Evolutionary conservation across 306 rosid genomes (phyloP).

Genomic region (Carpinus viminea): DNA sequence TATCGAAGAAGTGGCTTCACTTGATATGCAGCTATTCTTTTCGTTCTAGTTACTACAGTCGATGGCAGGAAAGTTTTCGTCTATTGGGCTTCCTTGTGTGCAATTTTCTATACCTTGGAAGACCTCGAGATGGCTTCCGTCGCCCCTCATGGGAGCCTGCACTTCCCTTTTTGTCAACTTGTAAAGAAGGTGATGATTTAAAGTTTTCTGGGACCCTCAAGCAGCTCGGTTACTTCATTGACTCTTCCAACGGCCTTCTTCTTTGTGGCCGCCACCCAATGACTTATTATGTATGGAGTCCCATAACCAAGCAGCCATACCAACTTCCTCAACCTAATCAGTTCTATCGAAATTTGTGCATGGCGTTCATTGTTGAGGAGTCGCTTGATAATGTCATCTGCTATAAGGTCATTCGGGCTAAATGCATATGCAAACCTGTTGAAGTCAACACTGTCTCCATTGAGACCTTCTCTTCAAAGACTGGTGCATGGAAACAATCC

Average conservation of each 20-base stretch:
- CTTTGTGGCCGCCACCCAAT: conserved; percentile 74
- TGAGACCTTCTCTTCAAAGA: conserved; percentile 75
- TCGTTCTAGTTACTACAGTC: conserved; percentile 39
- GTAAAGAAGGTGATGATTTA: conserved; percentile 77
- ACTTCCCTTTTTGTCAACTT: conserved; percentile 64
- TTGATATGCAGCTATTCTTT: conserved; percentile 57
- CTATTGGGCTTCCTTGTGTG: conserved; percentile 72
- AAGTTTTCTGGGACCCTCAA: conserved; percentile 51
- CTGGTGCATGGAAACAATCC: conserved; percentile 68
- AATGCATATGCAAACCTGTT: conserved; percentile 56
- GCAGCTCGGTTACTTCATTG: conserved; percentile 68
- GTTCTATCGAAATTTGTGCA: conserved; percentile 59
- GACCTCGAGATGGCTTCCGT: conserved; percentile 50
- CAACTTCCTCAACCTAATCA: conserved; percentile 69
- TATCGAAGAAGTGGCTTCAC: conserved; percentile 70
- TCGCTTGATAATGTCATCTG: conserved; percentile 28
- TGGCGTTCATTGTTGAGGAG: conserved; percentile 61
- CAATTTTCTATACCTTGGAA: conserved; percentile 62
- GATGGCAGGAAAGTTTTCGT: conserved; percentile 52
- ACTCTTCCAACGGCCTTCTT: conserved; percentile 60
- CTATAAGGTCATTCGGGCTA: conserved; percentile 74
- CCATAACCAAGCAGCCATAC: conserved; percentile 44
- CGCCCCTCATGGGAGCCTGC: conserved; percentile 74
- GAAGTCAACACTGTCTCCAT: conserved; percentile 63
- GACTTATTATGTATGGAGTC: conserved; percentile 59